These are phyloP conservation scores for Sugiyamaella boreocaroliniensis DNA, from an alignment of 805 yeast genomes.

Conservation along the genomic window DNA sequence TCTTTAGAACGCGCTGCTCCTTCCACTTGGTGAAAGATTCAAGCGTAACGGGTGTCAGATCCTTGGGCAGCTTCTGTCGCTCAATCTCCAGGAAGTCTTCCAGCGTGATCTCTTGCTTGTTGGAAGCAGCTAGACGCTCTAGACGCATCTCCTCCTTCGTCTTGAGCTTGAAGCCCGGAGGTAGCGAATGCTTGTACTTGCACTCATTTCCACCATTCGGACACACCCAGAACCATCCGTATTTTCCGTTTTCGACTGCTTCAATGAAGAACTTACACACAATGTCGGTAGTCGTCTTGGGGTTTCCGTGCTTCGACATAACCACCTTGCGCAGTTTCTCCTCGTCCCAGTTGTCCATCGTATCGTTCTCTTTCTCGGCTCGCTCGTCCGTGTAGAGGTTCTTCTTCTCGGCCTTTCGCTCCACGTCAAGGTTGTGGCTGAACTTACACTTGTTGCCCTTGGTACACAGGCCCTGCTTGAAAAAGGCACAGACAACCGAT, in stretches of 20 bases:
- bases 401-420: slow-evolving; percentile 81
- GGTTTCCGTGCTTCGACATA: slow-evolving; percentile 88
- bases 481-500: slow-evolving; percentile 81
- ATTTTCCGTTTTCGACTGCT: slow-evolving; percentile 94
- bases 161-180: slow-evolving; percentile 93
- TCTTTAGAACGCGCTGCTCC: slow-evolving; percentile 45
- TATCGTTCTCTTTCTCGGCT: slow-evolving; percentile 62
- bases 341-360: slow-evolving; percentile 97
- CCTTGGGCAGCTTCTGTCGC: slow-evolving; percentile 72
- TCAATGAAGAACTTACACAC: slow-evolving; percentile 92
- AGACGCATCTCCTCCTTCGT: slow-evolving; percentile 92
- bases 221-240: slow-evolving; percentile 99
- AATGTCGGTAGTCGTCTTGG: slow-evolving; percentile 86
- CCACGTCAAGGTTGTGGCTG: slow-evolving; percentile 80
- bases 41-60: slow-evolving; percentile 74
- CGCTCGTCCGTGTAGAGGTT: slow-evolving; percentile 91
- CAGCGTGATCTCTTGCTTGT: slow-evolving; percentile 82
- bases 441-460: slow-evolving; percentile 69
- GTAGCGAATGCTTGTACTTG: slow-evolving; percentile 90
- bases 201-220: slow-evolving; percentile 92
- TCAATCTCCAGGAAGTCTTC: slow-evolving; percentile 96
- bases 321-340: slow-evolving; percentile 85
- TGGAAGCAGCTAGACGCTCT: slow-evolving; percentile 77
- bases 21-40: slow-evolving; percentile 84
- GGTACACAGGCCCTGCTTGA: slow-evolving; percentile 79